These are phyloP conservation scores for Trametes versicolor DNA, from an alignment of 1,284 basidiomycete genomes.

Conservation along the genomic window DNA sequence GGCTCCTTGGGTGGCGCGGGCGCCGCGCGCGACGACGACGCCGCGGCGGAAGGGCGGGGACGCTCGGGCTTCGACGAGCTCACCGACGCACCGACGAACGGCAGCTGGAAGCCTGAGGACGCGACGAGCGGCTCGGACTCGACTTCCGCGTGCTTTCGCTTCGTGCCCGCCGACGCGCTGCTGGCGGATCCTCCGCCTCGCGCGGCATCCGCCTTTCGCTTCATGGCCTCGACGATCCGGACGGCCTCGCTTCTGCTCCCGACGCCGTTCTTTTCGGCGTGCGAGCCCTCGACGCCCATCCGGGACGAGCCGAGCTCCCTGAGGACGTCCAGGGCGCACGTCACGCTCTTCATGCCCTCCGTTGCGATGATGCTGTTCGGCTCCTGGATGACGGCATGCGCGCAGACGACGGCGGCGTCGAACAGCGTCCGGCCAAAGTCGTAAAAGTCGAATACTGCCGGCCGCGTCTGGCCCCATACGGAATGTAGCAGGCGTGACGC, in stretches of 20 bases:
- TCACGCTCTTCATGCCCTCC: constrained; percentile 59
- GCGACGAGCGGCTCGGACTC: constrained; percentile 39
- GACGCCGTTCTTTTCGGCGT: constrained; percentile 18
- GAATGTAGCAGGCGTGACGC: constrained; percentile 55
- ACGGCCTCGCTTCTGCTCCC: constrained; percentile 50
- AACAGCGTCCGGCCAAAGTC: constrained; percentile 67
- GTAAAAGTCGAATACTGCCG: constrained; percentile 66
- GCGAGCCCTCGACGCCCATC: constrained; percentile 36
- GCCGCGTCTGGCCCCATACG: constrained; percentile 50
- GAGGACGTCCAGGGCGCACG: constrained; percentile 61
- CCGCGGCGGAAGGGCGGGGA: constrained; percentile 14
- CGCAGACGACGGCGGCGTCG: constrained; percentile 69
- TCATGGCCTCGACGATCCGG: constrained; percentile 59
- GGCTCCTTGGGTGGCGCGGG: constrained; percentile 16
- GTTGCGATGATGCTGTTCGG: constrained; percentile 56
- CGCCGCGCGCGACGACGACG: constrained; percentile 21
- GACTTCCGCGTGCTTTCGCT: constrained; percentile 64
- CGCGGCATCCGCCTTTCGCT: constrained; percentile 55
- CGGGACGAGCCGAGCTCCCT: constrained; percentile 44
- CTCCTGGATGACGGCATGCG: constrained; percentile 64
- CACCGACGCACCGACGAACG: constrained; percentile 56
- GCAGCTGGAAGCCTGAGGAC: constrained; percentile 54
- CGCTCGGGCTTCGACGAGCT: constrained; percentile 39
- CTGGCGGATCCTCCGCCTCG: constrained; percentile 34
- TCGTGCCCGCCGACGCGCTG: constrained; percentile 47